Conservation (phyloP, 495 filamentous ascomycete species). For the Neurospora tetrasperma region DNA sequence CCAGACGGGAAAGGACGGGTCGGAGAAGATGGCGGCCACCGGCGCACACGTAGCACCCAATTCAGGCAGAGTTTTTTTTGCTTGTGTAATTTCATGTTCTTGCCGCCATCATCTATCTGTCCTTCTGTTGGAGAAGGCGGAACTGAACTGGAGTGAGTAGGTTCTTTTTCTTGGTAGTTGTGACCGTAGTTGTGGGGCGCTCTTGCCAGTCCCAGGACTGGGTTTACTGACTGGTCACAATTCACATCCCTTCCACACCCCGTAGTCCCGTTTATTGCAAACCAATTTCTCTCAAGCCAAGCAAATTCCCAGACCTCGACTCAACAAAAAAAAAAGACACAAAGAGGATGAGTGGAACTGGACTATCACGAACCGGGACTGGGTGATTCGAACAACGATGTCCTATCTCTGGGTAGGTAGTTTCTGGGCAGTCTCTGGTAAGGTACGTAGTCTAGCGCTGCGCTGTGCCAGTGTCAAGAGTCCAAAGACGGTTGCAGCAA, state of each 20-base stretch:
- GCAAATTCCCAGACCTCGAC: neutral
- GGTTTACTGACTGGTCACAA: neutral
- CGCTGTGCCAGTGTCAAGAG: neutral
- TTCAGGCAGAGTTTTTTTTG: too few species aligned
- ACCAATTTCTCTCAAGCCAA: neutral
- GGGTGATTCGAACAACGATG: neutral
- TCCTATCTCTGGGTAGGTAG: neutral
- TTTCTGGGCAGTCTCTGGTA: neutral
- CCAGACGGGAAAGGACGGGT: neutral
- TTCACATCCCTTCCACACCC: neutral
- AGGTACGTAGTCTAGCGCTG: neutral
- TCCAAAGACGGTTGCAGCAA: neutral
- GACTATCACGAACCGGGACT: neutral
- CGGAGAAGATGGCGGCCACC: neutral
- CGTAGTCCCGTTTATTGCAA: neutral
- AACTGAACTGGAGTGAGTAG: neutral
- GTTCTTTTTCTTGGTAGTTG: neutral
- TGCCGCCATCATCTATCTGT: neutral
- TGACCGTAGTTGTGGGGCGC: neutral
- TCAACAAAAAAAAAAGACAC: neutral
- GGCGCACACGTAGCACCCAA: neutral
- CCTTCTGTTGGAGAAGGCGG: neutral
- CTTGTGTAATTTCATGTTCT: neutral
- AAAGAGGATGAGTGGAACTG: neutral
- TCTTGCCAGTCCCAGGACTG: neutral